A percentile compares a stretch with the other conserved stretches of the same genome.
Conservation (phyloP, 2,329 filamentous ascomycete species). For the Colletotrichum phormii region DNA sequence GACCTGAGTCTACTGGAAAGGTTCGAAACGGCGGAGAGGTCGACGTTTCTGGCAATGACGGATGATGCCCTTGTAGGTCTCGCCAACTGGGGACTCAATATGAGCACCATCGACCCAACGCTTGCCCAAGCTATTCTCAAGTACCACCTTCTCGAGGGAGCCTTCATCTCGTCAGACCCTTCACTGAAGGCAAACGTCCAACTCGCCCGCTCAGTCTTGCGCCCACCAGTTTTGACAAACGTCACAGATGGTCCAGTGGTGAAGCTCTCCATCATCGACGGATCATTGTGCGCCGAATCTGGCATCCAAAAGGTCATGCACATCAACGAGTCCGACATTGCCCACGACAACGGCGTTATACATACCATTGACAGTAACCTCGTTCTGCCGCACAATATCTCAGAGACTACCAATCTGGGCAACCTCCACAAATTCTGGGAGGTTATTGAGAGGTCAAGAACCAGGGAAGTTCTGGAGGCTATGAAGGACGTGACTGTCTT, state of each 20-base stretch:
- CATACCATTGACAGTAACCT: constrained; percentile 2
- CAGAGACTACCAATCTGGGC: constrained; percentile 5
- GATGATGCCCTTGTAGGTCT: constrained; percentile 1
- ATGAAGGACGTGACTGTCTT: background rate
- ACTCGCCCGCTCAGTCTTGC: background rate
- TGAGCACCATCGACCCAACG: background rate
- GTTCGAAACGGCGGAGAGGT: background rate
- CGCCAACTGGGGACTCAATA: background rate
- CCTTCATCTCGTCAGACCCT: background rate
- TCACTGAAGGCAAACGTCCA: background rate
- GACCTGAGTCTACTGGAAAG: background rate
- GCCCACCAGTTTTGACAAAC: background rate
- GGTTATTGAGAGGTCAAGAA: background rate
- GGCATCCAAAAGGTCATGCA: constrained; percentile 12
- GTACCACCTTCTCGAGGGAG: background rate
- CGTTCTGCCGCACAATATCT: constrained; percentile 10
- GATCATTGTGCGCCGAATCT: background rate
- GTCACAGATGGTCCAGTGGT: constrained; percentile 1
- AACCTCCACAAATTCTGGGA: constrained; percentile 1
- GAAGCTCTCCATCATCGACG: background rate
- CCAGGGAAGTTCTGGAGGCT: background rate
- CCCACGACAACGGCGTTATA: background rate
- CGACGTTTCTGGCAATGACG: background rate
- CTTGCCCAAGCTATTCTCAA: background rate
- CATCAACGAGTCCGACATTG: background rate